Conservation (phyloP, 345 rosid genomes). For the Citrus medica region DNA sequence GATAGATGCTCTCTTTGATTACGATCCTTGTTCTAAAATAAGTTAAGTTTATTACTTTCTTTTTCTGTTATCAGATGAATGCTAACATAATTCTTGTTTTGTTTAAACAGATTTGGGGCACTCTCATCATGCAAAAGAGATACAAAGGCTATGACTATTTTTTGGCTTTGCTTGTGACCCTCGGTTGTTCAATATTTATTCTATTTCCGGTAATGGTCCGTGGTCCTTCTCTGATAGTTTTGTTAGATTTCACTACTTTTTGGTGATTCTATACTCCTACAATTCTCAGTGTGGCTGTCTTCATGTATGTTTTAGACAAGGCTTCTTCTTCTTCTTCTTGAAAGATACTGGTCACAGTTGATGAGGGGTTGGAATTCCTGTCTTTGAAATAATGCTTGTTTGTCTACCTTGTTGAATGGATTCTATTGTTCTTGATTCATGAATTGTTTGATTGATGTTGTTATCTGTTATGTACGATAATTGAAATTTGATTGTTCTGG, state of each 20-base stretch:
- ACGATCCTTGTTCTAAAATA: neutral
- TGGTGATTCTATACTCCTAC: neutral
- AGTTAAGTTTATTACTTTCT: neutral
- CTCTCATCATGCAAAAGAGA: conserved; percentile 87
- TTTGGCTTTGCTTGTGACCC: conserved; percentile 79
- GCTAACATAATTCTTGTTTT: neutral
- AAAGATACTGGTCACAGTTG: neutral
- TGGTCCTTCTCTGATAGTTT: neutral
- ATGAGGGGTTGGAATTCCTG: neutral
- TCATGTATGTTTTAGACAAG: neutral
- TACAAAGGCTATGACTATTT: conserved; percentile 81
- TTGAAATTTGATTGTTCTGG: neutral
- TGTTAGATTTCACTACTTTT: conserved; percentile 8
- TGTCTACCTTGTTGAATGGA: neutral
- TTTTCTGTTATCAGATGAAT: neutral
- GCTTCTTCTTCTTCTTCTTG: neutral
- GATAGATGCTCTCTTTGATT: neutral
- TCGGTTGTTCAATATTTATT: conserved; percentile 89
- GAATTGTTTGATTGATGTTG: neutral
- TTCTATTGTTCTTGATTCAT: conserved; percentile 2
- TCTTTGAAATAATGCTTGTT: conserved; percentile 5
- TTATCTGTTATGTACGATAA: neutral
- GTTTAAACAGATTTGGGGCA: conserved; percentile 69
- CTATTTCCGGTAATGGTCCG: conserved; percentile 66
- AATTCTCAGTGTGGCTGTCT: neutral